Conservation (phyloP, 192 early-diverging fungal genomes). For the Spizellomyces punctatus region DNA sequence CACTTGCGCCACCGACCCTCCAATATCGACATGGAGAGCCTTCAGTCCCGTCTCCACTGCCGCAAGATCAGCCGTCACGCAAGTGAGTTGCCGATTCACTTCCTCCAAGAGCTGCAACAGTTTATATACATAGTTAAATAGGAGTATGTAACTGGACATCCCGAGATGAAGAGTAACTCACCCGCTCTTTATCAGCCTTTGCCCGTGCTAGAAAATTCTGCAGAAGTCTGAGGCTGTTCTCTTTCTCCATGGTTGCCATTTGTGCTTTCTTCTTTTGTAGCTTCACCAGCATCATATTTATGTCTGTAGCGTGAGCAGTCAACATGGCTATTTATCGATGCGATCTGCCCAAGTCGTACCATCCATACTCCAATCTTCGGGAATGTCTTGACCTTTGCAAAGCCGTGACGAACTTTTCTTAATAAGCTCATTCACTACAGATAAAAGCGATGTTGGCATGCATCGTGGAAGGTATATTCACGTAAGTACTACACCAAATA, state of each 20-base stretch:
- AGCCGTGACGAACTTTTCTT: constrained; percentile 18
- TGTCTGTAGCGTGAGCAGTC: constrained; percentile 19
- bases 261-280: constrained; percentile 66
- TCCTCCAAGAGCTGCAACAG: constrained; percentile 38
- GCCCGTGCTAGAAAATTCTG: constrained; percentile 67
- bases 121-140: neutral
- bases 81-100: constrained; percentile 45
- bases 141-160: neutral
- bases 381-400: constrained; percentile 19
- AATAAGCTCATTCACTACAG: constrained; percentile 47
- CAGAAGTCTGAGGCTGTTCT: constrained; percentile 61
- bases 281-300: constrained; percentile 50
- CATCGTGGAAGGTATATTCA: neutral
- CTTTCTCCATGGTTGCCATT: constrained; percentile 56
- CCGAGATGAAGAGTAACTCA: neutral
- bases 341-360: constrained; percentile 16
- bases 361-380: neutral
- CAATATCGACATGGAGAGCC: neutral
- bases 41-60: neutral
- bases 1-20: too few relatives aligned
- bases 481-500: constrained; percentile 7
- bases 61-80: constrained; percentile 49
- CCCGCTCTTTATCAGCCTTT: constrained; percentile 58
- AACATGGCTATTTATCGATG: constrained; percentile 42
- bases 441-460: constrained; percentile 7